A percentile compares a stretch with the other conserved stretches of the same genome.
Evolutionary conservation across 345 rosid species (phyloP).

Genomic region (Syzygium oleosum): DNA sequence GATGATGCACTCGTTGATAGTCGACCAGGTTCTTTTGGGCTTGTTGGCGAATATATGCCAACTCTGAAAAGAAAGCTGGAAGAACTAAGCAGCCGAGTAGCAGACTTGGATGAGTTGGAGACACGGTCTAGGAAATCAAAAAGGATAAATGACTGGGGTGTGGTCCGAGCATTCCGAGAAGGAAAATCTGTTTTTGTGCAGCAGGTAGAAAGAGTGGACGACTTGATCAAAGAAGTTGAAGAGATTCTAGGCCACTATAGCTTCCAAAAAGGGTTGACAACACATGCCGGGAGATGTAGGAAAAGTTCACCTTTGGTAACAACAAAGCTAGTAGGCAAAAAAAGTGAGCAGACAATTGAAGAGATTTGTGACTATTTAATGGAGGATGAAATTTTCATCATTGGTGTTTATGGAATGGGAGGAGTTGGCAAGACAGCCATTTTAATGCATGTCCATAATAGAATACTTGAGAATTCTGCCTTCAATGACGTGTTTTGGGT

Average conservation of each 20-base stretch:
- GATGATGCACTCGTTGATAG: background rate
- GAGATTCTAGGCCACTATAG: background rate
- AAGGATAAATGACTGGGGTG: background rate
- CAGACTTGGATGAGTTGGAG: background rate
- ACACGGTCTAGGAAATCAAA: background rate
- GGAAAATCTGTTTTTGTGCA: background rate
- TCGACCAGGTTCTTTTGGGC: background rate
- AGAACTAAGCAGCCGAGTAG: background rate
- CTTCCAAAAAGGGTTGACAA: background rate
- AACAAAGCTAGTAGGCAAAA: too few species aligned
- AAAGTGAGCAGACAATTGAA: background rate
- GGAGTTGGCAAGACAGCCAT: background rate
- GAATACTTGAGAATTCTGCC: background rate
- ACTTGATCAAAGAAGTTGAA: background rate
- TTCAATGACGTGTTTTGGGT: background rate
- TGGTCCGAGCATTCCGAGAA: background rate
- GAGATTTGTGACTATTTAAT: background rate
- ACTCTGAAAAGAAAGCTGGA: background rate
- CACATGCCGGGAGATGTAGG: too few species aligned
- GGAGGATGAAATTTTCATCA: background rate
- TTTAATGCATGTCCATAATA: background rate
- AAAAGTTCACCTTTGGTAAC: too few species aligned
- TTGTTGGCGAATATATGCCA: background rate
- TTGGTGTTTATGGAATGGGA: background rate
- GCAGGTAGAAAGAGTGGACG: background rate